Evolutionary conservation across 78 protist genomes (phyloP).

Genomic region (Chrysochromulina tobinii): DNA sequence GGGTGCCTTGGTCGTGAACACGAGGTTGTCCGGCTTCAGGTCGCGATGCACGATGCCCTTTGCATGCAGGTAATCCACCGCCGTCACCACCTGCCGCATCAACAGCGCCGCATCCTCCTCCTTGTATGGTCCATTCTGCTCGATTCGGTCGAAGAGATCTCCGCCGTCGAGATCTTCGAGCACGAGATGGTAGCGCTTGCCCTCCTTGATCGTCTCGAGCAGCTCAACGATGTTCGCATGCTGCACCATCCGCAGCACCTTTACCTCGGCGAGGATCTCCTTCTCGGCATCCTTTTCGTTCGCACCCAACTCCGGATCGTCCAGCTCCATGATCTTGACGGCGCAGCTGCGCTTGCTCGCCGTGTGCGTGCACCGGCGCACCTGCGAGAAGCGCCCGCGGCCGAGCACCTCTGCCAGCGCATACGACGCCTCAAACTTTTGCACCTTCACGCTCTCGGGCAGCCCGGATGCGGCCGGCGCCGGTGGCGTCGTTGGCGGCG

Average conservation of each 20-base stretch:
- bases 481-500: too few species aligned
- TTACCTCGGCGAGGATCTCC: too few species aligned
- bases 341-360: neutral
- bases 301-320: too few species aligned
- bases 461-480: too few species aligned
- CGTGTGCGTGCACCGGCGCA: too few species aligned
- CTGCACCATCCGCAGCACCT: neutral
- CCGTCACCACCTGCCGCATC: neutral
- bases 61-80: neutral
- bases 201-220: neutral
- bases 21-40: slow-evolving; percentile 23
- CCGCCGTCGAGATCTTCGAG: neutral
- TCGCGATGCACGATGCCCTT: neutral
- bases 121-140: neutral
- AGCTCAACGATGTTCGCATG: neutral
- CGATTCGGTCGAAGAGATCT: neutral
- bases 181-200: too few species aligned
- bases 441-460: too few species aligned
- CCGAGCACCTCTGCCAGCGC: too few species aligned
- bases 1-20: neutral
- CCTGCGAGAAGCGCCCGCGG: too few species aligned
- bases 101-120: neutral
- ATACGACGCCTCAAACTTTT: too few species aligned
- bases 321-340: neutral
- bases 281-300: too few species aligned